Evolutionary conservation across 495 filamentous ascomycete species (phyloP), one percentile per base, ranked within the genome.

Genomic region (Chaetomidium leptoderma): DNA sequence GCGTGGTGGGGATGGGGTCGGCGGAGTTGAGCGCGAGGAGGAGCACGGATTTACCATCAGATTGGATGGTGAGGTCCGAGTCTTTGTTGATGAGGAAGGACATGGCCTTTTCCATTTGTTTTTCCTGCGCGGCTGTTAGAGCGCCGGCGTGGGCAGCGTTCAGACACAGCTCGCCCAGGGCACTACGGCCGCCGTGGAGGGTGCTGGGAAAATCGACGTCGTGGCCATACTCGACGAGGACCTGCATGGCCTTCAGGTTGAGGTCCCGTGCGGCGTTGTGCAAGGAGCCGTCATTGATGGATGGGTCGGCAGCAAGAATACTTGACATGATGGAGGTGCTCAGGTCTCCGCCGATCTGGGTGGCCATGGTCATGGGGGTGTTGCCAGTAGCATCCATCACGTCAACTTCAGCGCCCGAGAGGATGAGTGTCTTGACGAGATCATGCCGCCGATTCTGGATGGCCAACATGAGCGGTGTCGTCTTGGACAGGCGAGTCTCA

Each of bases 181-280:
- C 76, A 39, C 69, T 78, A 21, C 77, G 74, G 7, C 77, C 77
- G 46, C 63, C 70, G 45, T 80, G 77, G 5, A 78, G 58, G 2
- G 73, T 61, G 53, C 77, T 80, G 0, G 77, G 77, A 26, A 78
- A 80, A 61, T 80, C 77, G 9, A 70, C 65, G 16, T 80, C 74
- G 56, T 80, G 77, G 16, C 67, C 71, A 62, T 66, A 68, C 23
- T 78, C 65, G 5, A 78, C 60, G 13, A 80, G 64, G 8, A 77
- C 67, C 23, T 73, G 61, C 65, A 80, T 67, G 0, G 76, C 72
- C 27, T 61, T 58, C 0, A 78, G 42, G 47, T 78, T 77, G 24
- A 80, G 71, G 30, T 78, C 72, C 14, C 76, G 62, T 0, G 77
- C 71, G 4, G 74, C 73, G 45, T 78, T 80, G 48, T 80, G 77